Evolutionary conservation across 169 alveolate species (phyloP), one percentile per base, ranked within the genome.

Genomic region (Amoebophrya sp.): DNA sequence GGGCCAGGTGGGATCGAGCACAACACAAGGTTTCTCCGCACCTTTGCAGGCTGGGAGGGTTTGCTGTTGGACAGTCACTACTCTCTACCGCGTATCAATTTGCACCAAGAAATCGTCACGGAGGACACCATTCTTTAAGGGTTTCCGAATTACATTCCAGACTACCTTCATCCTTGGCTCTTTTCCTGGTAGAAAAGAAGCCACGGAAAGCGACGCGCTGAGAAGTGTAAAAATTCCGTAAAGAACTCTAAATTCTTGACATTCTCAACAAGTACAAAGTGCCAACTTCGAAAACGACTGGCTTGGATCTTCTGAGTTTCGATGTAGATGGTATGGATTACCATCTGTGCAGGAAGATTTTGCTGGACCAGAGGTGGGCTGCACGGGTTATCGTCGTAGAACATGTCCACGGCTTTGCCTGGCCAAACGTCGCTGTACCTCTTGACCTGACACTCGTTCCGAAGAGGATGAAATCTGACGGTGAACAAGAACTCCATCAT

Each of bases 1-100:
- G 83, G 83, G 18, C 33, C 83, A 0, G 26, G 83, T 36, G 83
- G 39, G 33, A 65, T 65, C 83, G 83, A 65, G 83, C 83, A 65
- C 83, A 65, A 65, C 83, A 65, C 83, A 36, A 6, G 83, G 36
- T 65, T 65, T 65, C 83, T 65, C 26, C 83, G 83, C 83, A 65
- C 83, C 26, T 12, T 65, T 6, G 39, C 3, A 10, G 83, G 83
- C 2, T 65, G 83, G 83, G 39, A 26, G 33, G 83, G 83, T 6
- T 6, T 65, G 33, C 26, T 65, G 26, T 36, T 65, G 33, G 83
- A 65, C 83, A 65, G 83, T 26, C 83, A 65, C 83, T 65, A 65
- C 83, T 1, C 33, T 36, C 26, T 65, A 12, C 83, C 83, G 83
- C 83, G 83, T 6, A 36, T 65, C 36, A 65, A 65, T 65, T 26